Evolutionary conservation across 441 rosid genomes (phyloP), one percentile per base, ranked within the genome.

Genomic region (Mallotus repandus): DNA sequence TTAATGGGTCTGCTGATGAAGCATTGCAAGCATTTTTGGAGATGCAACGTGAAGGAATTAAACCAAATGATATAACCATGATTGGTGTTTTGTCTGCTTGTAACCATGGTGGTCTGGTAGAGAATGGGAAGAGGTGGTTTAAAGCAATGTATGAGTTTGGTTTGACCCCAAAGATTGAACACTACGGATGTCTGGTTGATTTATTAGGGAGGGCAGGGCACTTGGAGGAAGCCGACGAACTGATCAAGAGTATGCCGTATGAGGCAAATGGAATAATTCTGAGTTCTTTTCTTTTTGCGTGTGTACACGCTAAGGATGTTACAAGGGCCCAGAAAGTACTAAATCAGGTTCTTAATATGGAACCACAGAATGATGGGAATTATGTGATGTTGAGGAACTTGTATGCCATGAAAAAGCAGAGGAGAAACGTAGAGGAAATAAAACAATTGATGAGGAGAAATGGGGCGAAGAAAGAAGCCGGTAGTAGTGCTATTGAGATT

Each of bases 171-270:
- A 86, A 73, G 81, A 77, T 91, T 72, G 89, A 89, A 84, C 96
- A 89, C 75, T 91, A 87, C 9, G 97, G 99, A 71, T 93, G 98
- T 71, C 43, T 91, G 85, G 78, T 91, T 8, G 88, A 89, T 82
- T 84, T 92, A 70, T 81, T 89, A 4, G 94, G 93, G 45, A 91
- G 87, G 71, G 93, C 86, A n/a, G 95, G 96, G 45, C 82, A 56
- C 68, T 84, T 95, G 68, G 76, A 73, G 43, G 96, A 89, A 79
- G 97, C 96, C 0, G 78, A 80, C 66, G 76, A 79, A 71, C 70
- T 90, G 68, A 63, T 84, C n/a, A 74, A 74, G 66, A 71, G 19
- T 45, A 91, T 92, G 97, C 94, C 99, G 2, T 88, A 80, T 52
- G 82, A 88, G 71, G 85, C 87, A n/a, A 89, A 86, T 69, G 90